Conservation (phyloP, 305 asterid genomes). For the Caryopteris hybrid region DNA sequence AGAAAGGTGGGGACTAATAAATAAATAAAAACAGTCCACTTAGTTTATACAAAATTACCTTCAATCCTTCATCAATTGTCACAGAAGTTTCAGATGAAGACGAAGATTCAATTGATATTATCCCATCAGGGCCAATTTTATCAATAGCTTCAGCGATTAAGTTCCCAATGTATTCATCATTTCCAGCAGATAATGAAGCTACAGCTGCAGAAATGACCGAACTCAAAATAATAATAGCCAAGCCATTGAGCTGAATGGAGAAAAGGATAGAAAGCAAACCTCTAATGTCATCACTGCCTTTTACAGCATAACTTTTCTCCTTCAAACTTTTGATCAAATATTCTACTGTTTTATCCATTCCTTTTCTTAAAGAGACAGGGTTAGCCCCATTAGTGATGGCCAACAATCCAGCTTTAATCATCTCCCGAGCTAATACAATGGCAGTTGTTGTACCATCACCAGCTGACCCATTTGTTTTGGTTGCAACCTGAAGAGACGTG, state of each 20-base stretch:
- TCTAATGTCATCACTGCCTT: conserved; percentile 67
- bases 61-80: conserved; percentile 93
- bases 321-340: conserved; percentile 53
- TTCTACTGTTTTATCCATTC: conserved; percentile 75
- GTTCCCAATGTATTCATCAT: conserved; percentile 76
- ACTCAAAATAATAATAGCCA: background rate
- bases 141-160: conserved; percentile 82
- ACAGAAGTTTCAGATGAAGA: conserved; percentile 72
- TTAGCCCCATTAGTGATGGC: conserved; percentile 86
- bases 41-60: conserved; percentile 43
- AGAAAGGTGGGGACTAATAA: background rate
- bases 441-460: conserved; percentile 98
- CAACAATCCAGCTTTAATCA: conserved; percentile 69
- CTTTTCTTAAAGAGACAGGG: conserved; percentile 72
- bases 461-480: conserved; percentile 72
- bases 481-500: conserved; percentile 59
- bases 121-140: conserved; percentile 93
- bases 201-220: conserved; percentile 50
- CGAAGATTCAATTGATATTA: conserved; percentile 71
- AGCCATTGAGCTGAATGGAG: background rate
- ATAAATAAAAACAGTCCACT: background rate
- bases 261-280: conserved; percentile 31
- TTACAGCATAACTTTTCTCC: conserved; percentile 56
- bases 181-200: conserved; percentile 92
- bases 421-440: conserved; percentile 83